A percentile compares a stretch with the other conserved stretches of the same genome.
Conservation (phyloP, 495 filamentous ascomycete species). For the Xylaria bambusicola region DNA sequence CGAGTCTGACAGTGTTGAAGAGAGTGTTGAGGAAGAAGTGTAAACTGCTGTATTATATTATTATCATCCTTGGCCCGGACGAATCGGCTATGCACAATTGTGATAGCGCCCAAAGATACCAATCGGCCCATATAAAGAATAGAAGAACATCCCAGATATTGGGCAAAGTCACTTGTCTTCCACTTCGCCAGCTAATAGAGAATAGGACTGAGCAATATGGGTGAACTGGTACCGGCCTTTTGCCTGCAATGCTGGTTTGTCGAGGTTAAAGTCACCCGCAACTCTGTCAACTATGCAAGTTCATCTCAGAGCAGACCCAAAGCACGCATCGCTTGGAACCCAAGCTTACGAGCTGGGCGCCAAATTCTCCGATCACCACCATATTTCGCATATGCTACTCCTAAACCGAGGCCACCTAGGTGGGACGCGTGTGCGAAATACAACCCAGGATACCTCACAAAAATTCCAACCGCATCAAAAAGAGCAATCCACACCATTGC, state of each 20-base stretch:
- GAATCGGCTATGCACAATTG: background rate
- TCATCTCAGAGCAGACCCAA: conserved; percentile 13
- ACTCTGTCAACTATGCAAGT: background rate
- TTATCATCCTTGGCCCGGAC: background rate
- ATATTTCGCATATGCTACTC: conserved; percentile 26
- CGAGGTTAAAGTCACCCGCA: too few relatives aligned
- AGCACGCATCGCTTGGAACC: conserved; percentile 20
- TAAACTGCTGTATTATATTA: conserved; percentile 7
- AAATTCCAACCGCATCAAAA: conserved; percentile 28
- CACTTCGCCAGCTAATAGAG: too few relatives aligned
- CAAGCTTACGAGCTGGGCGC: conserved; percentile 23
- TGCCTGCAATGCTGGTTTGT: too few relatives aligned
- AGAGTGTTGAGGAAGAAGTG: conserved; percentile 15
- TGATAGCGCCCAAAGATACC: conserved; percentile 4
- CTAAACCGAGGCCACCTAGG: conserved; percentile 26
- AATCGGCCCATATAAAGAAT: background rate
- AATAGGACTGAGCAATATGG: too few relatives aligned
- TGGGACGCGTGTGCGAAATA: conserved; percentile 24
- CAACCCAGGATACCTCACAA: conserved; percentile 23
- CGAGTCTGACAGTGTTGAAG: conserved; percentile 30
- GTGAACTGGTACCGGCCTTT: too few relatives aligned
- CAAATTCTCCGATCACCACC: conserved; percentile 26
- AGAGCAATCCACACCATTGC: conserved; percentile 13
- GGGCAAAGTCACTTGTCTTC: background rate
- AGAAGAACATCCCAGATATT: background rate